These are phyloP conservation scores for Gastrolobium bilobum DNA, from an alignment of 306 rosid species.

Conservation along the genomic window DNA sequence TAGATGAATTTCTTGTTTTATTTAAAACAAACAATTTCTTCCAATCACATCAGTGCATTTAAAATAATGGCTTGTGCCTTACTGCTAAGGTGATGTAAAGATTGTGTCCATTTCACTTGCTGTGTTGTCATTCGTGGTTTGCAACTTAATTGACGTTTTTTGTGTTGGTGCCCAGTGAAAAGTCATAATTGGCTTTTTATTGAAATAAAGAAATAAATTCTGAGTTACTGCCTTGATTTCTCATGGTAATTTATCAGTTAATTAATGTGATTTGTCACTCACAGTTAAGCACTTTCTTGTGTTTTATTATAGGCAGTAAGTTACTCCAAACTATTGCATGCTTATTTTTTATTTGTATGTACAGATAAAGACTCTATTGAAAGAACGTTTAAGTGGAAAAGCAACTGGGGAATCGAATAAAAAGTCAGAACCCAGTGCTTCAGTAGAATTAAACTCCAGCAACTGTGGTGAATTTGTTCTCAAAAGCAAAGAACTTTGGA, in stretches of 20 bases:
- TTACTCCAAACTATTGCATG: no score
- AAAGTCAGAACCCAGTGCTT: conserved; percentile 77
- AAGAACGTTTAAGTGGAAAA: conserved; percentile 90
- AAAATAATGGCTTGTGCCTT: no score
- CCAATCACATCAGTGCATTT: not conserved
- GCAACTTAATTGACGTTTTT: conserved; percentile 8
- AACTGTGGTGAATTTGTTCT: conserved; percentile 87
- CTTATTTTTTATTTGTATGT: conserved; percentile 27
- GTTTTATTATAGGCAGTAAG: no score
- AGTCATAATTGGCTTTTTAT: not conserved
- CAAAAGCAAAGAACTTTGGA: conserved; percentile 97
- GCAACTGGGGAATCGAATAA: conserved; percentile 80
- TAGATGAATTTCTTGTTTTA: no score
- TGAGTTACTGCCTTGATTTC: not conserved
- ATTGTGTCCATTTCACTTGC: not conserved
- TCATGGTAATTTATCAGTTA: not conserved
- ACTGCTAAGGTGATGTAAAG: not conserved
- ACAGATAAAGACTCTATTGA: conserved; percentile 86
- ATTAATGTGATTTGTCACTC: not conserved
- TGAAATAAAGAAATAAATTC: conserved; percentile 7
- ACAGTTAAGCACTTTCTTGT: not conserved
- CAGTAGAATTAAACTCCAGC: conserved; percentile 78
- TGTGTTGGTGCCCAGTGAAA: not conserved
- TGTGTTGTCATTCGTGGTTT: conserved; percentile 10
- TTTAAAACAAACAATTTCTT: no score